These are phyloP conservation scores for Pseudonectria buxi DNA, from an alignment of 2,329 filamentous ascomycete species.

Conservation along the genomic window DNA sequence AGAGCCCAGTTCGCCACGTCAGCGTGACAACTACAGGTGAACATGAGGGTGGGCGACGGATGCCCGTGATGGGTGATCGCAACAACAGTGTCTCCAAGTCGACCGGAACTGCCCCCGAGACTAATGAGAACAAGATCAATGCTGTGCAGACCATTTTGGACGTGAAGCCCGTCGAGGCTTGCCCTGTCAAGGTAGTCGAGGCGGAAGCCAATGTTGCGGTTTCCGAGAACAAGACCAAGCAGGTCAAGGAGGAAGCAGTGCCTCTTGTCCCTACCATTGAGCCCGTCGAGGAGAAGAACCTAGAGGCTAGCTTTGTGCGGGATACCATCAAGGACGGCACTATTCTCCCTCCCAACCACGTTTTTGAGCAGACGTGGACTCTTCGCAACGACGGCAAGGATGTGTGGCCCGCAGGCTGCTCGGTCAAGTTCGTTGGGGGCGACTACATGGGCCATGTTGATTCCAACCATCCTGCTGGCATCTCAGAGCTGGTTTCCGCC, in stretches of 20 bases:
- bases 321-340: conserved; percentile 79
- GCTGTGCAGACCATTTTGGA: conserved; percentile 66
- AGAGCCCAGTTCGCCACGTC: conserved; percentile 81
- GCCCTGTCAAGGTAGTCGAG: conserved; percentile 3
- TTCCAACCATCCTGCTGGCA: conserved; percentile 68
- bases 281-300: conserved; percentile 23
- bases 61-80: conserved; percentile 66
- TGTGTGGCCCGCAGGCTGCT: conserved; percentile 83
- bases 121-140: conserved; percentile 41
- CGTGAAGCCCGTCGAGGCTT: conserved; percentile 55
- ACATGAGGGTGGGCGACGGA: conserved; percentile 57
- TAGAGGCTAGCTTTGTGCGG: conserved; percentile 59
- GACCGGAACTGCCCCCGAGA: conserved; percentile 37
- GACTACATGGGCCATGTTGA: conserved; percentile 96
- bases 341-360: conserved; percentile 58
- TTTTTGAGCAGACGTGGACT: conserved; percentile 88
- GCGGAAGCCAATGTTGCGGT: conserved; percentile 19
- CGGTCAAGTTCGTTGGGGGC: conserved; percentile 84
- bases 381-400: conserved; percentile 75
- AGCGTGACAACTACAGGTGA: conserved; percentile 81
- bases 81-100: conserved; percentile 37
- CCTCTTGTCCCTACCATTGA: background rate
- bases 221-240: conserved; percentile 13
- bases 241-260: conserved; percentile 10
- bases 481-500: conserved; percentile 68